Base-by-base conservation (phyloP, 1,139 yeast genomes). In the Suhomyces maxii region DNA sequence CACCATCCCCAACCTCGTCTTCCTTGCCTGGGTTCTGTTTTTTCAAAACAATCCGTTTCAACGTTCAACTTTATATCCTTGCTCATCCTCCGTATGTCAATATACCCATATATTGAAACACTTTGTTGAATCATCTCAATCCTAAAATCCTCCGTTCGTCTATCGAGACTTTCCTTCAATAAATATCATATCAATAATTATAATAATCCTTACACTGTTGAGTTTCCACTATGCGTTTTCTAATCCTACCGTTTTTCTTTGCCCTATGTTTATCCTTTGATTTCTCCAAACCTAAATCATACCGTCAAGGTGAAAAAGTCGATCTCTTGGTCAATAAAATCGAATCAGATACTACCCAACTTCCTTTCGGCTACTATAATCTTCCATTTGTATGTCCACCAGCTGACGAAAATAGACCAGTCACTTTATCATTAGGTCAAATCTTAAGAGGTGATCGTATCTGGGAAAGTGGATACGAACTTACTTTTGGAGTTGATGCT, bases 361-460 rank as follows among this genome's bases (percentile, higher is more conserved):
- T 86, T n/a, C 95, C 96, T 0, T 87, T 74, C 60, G 83, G 87
- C 1, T 90, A 87, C 61, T 82, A 84, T 62, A 88, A 83, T 49
- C 70, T 89, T 43, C 89, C 89, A 2, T 90, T 89, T 65, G 86
- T 88, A 6, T 90, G 97, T 65, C 89, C 89, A 0, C 84, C 89
- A 2, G 73, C 80, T 5, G 58, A 65, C 10, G 65, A 67, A 4
- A 75, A 80, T 32, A 76, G 77, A 49, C 84, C 90, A 1, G 68
- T 86, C 23, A 86, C 86, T 51, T 65, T 88, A 43, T 84, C 90
- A 7, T 63, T 89, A 30, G 89, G 91, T 8, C 95, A 88, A 55
- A 83, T 90, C 25, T 71, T 89, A 39, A 75, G 86, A 47, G 97
- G 97, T 7, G 96, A 90, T 58, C 71, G 95, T 45, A 79, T 85